Evolutionary conservation across 2,329 filamentous ascomycete genomes (phyloP), one percentile per base, ranked within the genome.

Genomic region (Byssothecium circinans): DNA sequence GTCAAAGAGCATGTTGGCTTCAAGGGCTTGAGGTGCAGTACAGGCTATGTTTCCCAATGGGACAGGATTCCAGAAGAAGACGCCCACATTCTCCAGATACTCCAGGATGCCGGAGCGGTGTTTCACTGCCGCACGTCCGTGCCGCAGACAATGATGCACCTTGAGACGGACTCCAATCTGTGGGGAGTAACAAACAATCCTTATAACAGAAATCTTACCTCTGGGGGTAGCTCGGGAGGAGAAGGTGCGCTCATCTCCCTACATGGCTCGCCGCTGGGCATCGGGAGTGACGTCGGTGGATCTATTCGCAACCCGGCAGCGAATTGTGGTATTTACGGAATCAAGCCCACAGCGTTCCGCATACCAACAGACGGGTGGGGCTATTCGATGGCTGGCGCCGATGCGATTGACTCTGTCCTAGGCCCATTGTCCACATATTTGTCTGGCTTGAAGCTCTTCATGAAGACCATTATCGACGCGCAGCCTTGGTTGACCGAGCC

Each of bases 401-500:
- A 79, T 54, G 64, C 68, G 3, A 74, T 84, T 23, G 60, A 80
- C 12, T 66, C 73, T 0, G 74, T 79, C 0, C 69, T 81, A 7
- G 82, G 82, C 0, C 81, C 81, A 0, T 53, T 85, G 18, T 79
- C 75, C 2, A 81, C 78, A 1, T 77, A 73, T 41, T 62, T 82
- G 8, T 74, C 74, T 40, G 81, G 79, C 2, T 43, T 86, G 1
- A 74, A 75, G 32, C 49, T 81, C 2, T 86, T 83, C 64, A 76
- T 78, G 62, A 75, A 74, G 46, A 68, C 74, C 0, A 68, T 86
- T 7, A 68, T 85, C 3, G 73, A 71, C 44, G 61, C 73, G 2
- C 60, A 78, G 50, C 83, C 84, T 0, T 86, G 83, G 83, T 68
- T 78, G 0, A 61, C 61, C 2, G 82, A 86, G 47, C 77, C 82